Conservation (phyloP, 257 asterid species). For the Primulina huaijiensis region DNA sequence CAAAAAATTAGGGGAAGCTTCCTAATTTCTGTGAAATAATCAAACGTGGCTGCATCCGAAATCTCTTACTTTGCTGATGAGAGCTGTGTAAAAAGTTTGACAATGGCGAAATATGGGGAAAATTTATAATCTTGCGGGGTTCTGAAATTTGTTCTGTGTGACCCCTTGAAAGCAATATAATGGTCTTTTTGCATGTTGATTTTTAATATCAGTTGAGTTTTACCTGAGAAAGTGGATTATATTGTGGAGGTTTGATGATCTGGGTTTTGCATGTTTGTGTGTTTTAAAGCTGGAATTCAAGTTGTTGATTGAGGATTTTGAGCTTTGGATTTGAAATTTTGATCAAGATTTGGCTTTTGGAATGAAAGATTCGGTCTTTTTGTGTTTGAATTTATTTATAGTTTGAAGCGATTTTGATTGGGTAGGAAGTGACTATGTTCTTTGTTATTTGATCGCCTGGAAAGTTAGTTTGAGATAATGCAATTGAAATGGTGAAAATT, state of each 20-base stretch:
- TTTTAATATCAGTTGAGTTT: neutral
- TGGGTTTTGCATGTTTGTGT: neutral
- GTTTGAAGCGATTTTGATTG: neutral
- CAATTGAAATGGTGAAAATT: conserved; percentile 34
- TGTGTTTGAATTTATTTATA: too few species aligned
- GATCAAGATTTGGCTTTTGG: conserved; percentile 21
- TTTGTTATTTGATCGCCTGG: neutral
- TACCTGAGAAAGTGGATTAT: neutral
- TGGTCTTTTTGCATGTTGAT: conserved; percentile 2
- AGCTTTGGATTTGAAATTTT: conserved; percentile 14
- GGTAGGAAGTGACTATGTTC: neutral
- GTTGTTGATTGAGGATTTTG: neutral
- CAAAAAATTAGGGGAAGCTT: conserved; percentile 9
- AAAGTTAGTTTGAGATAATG: conserved; percentile 6
- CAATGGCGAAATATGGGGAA: neutral
- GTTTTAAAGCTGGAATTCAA: neutral
- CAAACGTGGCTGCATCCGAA: conserved; percentile 20
- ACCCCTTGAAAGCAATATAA: neutral
- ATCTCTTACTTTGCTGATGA: conserved; percentile 24
- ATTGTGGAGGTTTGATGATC: conserved; percentile 15
- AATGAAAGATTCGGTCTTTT: conserved; percentile 9
- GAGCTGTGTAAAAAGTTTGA: conserved; percentile 6
- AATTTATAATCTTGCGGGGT: conserved; percentile 5
- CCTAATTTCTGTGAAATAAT: conserved; percentile 11
- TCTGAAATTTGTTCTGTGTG: neutral